Conservation (phyloP, 495 filamentous ascomycete genomes). For the Stereocaulon alpinum region DNA sequence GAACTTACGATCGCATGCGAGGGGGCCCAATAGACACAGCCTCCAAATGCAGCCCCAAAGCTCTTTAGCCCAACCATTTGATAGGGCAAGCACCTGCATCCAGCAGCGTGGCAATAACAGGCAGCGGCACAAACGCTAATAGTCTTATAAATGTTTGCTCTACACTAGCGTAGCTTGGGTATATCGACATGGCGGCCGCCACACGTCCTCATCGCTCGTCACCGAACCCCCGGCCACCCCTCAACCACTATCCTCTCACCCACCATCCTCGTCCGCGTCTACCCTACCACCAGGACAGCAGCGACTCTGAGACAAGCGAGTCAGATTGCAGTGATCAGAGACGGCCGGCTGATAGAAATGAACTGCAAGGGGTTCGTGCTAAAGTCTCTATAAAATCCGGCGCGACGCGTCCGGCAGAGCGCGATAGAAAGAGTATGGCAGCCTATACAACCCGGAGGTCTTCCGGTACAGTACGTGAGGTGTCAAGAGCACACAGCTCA, state of each 20-base stretch:
- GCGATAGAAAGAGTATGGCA: slow-evolving; percentile 4
- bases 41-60: slow-evolving; percentile 2
- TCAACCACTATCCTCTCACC: background rate
- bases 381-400: slow-evolving; percentile 1
- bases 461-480: slow-evolving; percentile 2
- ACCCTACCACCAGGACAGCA: background rate
- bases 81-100: background rate
- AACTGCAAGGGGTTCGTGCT: slow-evolving; percentile 8
- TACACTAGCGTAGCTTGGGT: slow-evolving; percentile 7
- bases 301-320: background rate
- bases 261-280: background rate
- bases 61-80: slow-evolving; percentile 6
- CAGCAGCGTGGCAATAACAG: slow-evolving; percentile 8
- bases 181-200: slow-evolving; percentile 4
- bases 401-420: slow-evolving; percentile 2
- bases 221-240: background rate
- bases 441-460: slow-evolving; percentile 1
- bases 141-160: slow-evolving; percentile 3
- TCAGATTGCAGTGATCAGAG: background rate
- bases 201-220: background rate
- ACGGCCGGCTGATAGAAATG: background rate
- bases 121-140: background rate
- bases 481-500: background rate
- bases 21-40: background rate
- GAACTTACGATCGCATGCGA: background rate